Percentiles rank a stretch among this genome's conserved stretches.
Evolutionary conservation across 345 rosid genomes (phyloP).

Genomic region (Carallia brachiata): DNA sequence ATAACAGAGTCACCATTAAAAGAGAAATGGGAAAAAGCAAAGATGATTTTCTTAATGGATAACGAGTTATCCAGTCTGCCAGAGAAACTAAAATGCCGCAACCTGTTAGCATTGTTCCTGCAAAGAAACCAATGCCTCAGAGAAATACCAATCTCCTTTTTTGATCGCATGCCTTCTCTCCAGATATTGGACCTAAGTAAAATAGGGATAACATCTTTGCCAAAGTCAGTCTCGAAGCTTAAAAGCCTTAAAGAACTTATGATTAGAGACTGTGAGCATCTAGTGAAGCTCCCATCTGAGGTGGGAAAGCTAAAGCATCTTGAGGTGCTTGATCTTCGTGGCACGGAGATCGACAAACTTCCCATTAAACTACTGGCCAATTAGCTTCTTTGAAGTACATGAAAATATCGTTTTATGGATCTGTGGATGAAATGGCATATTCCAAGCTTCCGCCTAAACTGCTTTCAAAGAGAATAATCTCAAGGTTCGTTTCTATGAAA

Average conservation of each 20-base stretch:
- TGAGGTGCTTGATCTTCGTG: conserved; percentile 22
- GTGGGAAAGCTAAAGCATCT: conserved; percentile 14
- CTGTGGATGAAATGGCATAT: conserved; percentile 5
- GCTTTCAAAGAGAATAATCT: conserved; percentile 8
- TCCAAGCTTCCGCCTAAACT: conserved; percentile 6
- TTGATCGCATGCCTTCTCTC: conserved; percentile 18
- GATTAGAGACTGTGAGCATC: conserved; percentile 19
- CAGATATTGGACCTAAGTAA: conserved; percentile 20
- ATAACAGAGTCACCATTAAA: conserved; percentile 2
- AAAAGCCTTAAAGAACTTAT: conserved; percentile 7
- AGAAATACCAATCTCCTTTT: conserved; percentile 21
- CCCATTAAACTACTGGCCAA: conserved; percentile 5
- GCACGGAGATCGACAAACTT: conserved; percentile 11
- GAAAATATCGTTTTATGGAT: conserved; percentile 27
- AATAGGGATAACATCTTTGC: conserved; percentile 25
- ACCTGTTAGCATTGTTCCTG: conserved; percentile 7
- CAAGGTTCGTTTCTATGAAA: conserved; percentile 7
- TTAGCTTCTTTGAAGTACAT: conserved; percentile 14
- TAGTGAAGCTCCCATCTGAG: conserved; percentile 18
- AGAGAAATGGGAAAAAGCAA: conserved; percentile 14
- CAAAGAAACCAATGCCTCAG: conserved; percentile 22
- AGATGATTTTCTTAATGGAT: conserved; percentile 17
- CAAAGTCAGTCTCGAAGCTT: conserved; percentile 13
- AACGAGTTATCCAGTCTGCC: conserved; percentile 19
- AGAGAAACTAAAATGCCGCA: conserved; percentile 9